Conservation (phyloP, 306 rosid genomes). For the Fragaria vesca region DNA sequence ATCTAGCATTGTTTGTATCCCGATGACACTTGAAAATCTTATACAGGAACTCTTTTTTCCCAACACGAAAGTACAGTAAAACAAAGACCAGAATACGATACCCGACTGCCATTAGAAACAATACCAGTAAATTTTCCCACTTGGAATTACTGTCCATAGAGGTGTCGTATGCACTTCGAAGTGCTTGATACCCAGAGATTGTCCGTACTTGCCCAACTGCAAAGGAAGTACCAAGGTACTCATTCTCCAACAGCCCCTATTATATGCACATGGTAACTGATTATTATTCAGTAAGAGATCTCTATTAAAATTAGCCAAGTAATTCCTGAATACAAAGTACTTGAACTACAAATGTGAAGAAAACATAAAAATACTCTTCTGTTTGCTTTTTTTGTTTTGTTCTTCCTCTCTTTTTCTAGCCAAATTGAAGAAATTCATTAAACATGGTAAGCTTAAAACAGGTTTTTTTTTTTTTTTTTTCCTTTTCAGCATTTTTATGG, state of each 20-base stretch:
- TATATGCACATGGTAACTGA: constrained; percentile 6
- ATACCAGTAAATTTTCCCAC: constrained; percentile 81
- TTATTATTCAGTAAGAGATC: not conserved
- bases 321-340: not conserved
- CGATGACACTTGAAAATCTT: constrained; percentile 44
- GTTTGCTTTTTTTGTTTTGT: not conserved
- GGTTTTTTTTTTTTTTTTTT: not conserved
- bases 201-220: constrained; percentile 95
- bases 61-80: constrained; percentile 47
- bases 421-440: not conserved
- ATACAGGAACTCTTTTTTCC: constrained; percentile 42
- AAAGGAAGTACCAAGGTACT: constrained; percentile 75
- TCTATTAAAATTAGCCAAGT: constrained; percentile 1
- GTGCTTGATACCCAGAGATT: constrained; percentile 90
- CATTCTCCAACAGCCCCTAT: constrained; percentile 95
- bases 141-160: constrained; percentile 66
- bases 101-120: constrained; percentile 85
- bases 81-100: constrained; percentile 68
- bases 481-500: not conserved
- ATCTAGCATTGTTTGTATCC: constrained; percentile 9
- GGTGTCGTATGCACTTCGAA: constrained; percentile 67
- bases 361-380: not conserved
- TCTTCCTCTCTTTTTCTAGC: not conserved
- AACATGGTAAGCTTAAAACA: not conserved
- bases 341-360: not conserved